Conservation (phyloP, 495 filamentous ascomycete species). For the Penicillium verhagenii region DNA sequence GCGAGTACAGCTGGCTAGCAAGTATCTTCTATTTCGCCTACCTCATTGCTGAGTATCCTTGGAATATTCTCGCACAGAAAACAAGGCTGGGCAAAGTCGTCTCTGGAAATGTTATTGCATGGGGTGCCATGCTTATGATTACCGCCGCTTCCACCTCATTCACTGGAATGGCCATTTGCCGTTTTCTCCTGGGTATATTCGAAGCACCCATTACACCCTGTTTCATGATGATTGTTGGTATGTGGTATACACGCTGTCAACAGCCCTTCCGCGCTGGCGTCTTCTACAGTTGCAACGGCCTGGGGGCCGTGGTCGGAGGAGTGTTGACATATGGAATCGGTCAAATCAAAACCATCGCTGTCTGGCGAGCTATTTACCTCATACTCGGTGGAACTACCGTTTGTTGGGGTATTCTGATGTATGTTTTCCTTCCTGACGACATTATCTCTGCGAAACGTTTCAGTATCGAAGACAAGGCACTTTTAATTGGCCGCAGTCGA, state of each 20-base stretch:
- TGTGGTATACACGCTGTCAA: constrained; percentile 47
- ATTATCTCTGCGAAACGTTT: constrained; percentile 39
- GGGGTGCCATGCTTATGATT: constrained; percentile 42
- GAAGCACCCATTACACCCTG: constrained; percentile 43
- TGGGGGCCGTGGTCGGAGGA: constrained; percentile 58
- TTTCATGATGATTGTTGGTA: constrained; percentile 34
- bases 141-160: constrained; percentile 35
- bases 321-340: constrained; percentile 60
- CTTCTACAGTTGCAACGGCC: constrained; percentile 60
- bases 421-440: constrained; percentile 46
- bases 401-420: constrained; percentile 38
- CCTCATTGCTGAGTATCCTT: constrained; percentile 37
- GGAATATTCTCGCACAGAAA: constrained; percentile 25
- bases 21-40: constrained; percentile 58
- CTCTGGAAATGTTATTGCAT: constrained; percentile 25
- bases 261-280: constrained; percentile 59
- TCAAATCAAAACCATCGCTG: constrained; percentile 48
- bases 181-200: constrained; percentile 41
- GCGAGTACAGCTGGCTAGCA: constrained; percentile 52
- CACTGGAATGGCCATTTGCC: constrained; percentile 37
- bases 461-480: constrained; percentile 37
- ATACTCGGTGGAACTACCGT: constrained; percentile 40
- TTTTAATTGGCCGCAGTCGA: constrained; percentile 37
- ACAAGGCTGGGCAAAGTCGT: constrained; percentile 20
- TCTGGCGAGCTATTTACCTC: constrained; percentile 56